Percentiles rank a stretch among this genome's conserved stretches.
phyloP scores from a whole-genome alignment of 202 grass and related monocot species.

The Elaeis oleifera region DNA sequence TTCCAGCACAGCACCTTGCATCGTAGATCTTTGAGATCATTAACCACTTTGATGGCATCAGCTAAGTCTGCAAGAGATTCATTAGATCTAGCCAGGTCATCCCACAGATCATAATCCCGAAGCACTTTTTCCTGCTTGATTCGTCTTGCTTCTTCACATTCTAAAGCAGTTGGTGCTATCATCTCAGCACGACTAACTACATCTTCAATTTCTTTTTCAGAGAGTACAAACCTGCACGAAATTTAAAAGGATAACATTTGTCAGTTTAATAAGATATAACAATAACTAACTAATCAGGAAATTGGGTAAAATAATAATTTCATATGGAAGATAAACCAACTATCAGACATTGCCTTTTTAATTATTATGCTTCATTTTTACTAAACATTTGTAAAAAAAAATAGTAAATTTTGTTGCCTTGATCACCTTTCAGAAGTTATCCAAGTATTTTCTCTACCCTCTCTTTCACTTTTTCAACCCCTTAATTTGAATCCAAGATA shows the following conservation, averaged over 20 bases:
- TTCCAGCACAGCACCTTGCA: slow-evolving; percentile 59
- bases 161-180: slow-evolving; percentile 45
- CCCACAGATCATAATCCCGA: slow-evolving; percentile 50
- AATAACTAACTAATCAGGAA: neutral
- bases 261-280: neutral
- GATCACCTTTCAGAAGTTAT: too few species aligned
- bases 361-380: too few species aligned
- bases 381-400: too few species aligned
- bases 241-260: neutral
- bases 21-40: slow-evolving; percentile 81
- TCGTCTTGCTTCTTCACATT: slow-evolving; percentile 65
- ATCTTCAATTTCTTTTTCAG: slow-evolving; percentile 81
- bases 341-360: too few species aligned
- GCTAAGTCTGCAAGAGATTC: slow-evolving; percentile 65
- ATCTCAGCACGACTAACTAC: slow-evolving; percentile 49
- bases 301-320: neutral
- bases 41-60: slow-evolving; percentile 51
- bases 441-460: too few species aligned
- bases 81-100: slow-evolving; percentile 54
- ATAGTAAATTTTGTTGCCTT: too few species aligned
- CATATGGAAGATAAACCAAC: too few species aligned
- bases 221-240: slow-evolving; percentile 54
- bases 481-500: too few species aligned
- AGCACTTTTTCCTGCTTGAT: slow-evolving; percentile 62
- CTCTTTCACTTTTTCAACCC: too few species aligned